Conservation (phyloP, 768 basidiomycete genomes). For the Chlorophyllum brunneum region DNA sequence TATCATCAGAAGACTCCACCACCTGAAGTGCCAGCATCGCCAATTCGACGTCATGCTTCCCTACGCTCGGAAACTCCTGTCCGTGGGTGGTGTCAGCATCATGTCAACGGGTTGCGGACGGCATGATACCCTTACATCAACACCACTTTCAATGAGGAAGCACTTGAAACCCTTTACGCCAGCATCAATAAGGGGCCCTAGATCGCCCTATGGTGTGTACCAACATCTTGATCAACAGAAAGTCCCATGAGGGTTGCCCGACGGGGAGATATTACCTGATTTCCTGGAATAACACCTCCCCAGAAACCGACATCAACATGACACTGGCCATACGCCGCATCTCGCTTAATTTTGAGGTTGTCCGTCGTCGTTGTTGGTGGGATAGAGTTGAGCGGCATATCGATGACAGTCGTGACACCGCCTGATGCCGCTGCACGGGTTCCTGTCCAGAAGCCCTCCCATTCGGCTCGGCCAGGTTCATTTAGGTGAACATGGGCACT, state of each 20-base stretch:
- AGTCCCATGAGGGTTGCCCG: not conserved
- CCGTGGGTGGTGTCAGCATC: constrained; percentile 10
- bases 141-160: constrained; percentile 93
- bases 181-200: constrained; percentile 68
- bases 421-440: constrained; percentile 88
- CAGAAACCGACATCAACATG: constrained; percentile 86
- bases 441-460: constrained; percentile 95
- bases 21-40: constrained; percentile 81
- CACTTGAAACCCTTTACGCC: constrained; percentile 98
- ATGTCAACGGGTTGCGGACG: not conserved
- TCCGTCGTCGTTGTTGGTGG: constrained; percentile 89
- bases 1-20: constrained; percentile 15
- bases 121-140: constrained; percentile 62
- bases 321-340: constrained; percentile 69
- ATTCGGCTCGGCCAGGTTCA: constrained; percentile 88
- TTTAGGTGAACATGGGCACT: constrained; percentile 93
- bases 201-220: constrained; percentile 46
- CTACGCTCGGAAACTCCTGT: constrained; percentile 94
- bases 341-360: constrained; percentile 69
- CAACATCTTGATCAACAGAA: constrained; percentile 13
- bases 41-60: constrained; percentile 56
- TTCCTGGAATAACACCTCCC: constrained; percentile 93
- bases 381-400: constrained; percentile 98
- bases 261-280: constrained; percentile 49
- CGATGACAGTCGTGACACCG: constrained; percentile 92